A percentile compares a stretch with the other conserved stretches of the same genome.
phyloP scores from a whole-genome alignment of 345 rosid genomes.

The Raphanus sativus region DNA sequence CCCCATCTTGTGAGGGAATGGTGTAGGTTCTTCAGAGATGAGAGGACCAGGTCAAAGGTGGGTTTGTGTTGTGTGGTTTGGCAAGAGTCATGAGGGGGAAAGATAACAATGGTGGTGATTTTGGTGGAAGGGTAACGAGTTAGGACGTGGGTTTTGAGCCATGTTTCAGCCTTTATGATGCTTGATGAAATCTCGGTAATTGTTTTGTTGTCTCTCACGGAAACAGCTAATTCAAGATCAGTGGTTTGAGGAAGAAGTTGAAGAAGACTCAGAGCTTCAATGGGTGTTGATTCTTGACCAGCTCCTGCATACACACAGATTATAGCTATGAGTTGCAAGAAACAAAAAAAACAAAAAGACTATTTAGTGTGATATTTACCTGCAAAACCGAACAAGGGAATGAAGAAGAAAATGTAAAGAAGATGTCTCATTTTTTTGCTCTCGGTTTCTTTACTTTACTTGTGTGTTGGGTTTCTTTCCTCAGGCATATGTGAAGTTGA shows the following conservation, averaged over 20 bases:
- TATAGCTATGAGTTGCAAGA: not conserved
- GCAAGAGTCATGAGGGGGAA: slow-evolving; percentile 40
- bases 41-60: slow-evolving; percentile 43
- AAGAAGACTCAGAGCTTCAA: slow-evolving; percentile 39
- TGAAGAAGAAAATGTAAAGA: slow-evolving; percentile 37
- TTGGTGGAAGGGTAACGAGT: slow-evolving; percentile 61
- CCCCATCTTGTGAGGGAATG: slow-evolving; percentile 77
- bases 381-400: slow-evolving; percentile 49
- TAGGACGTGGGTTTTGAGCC: slow-evolving; percentile 66
- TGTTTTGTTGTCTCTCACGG: slow-evolving; percentile 44
- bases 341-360: not conserved
- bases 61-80: slow-evolving; percentile 40
- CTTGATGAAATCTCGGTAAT: slow-evolving; percentile 55
- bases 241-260: slow-evolving; percentile 33
- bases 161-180: slow-evolving; percentile 63
- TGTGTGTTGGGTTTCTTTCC: slow-evolving; percentile 25
- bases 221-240: slow-evolving; percentile 48
- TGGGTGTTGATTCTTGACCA: slow-evolving; percentile 48
- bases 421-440: slow-evolving; percentile 33
- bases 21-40: slow-evolving; percentile 55
- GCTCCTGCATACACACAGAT: slow-evolving; percentile 44
- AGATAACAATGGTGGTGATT: slow-evolving; percentile 67
- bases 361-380: slow-evolving; percentile 37
- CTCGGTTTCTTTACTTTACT: slow-evolving; percentile 16
- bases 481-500: slow-evolving; percentile 24